phyloP scores from a whole-genome alignment of 2,329 filamentous ascomycete species.

The Ophiostoma tasmaniense region DNA sequence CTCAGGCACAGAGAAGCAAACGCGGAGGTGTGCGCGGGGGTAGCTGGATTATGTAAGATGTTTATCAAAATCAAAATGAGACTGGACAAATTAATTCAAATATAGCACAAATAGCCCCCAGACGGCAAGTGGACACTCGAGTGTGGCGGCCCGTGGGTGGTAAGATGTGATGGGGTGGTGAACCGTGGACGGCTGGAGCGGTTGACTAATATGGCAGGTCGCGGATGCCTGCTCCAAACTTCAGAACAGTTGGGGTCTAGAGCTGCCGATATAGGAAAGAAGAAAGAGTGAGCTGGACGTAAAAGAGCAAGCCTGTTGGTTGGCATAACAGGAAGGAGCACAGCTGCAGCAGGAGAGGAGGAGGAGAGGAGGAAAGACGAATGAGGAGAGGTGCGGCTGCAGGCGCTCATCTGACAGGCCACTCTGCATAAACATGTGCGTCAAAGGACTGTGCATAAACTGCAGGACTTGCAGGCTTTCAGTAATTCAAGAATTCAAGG shows the following conservation, averaged over 20 bases:
- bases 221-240: neutral
- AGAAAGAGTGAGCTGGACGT: neutral
- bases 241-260: neutral
- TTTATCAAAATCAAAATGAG: neutral
- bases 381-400: neutral
- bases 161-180: neutral
- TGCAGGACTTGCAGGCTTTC: neutral
- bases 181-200: neutral
- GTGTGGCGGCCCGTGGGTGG: neutral
- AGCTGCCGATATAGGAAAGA: slow-evolving; percentile 1
- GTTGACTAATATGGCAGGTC: neutral
- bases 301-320: neutral
- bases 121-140: neutral
- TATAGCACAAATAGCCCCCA: neutral
- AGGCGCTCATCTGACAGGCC: neutral
- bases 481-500: neutral
- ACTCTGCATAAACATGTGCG: neutral
- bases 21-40: neutral
- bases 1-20: neutral
- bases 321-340: neutral
- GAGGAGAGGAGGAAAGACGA: neutral
- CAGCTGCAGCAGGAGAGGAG: neutral
- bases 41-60: neutral
- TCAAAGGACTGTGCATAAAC: neutral
- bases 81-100: neutral